Evolutionary conservation across 2,329 filamentous ascomycete genomes (phyloP), one percentile per base, ranked within the genome.

Genomic region (Fusarium euwallaceae): DNA sequence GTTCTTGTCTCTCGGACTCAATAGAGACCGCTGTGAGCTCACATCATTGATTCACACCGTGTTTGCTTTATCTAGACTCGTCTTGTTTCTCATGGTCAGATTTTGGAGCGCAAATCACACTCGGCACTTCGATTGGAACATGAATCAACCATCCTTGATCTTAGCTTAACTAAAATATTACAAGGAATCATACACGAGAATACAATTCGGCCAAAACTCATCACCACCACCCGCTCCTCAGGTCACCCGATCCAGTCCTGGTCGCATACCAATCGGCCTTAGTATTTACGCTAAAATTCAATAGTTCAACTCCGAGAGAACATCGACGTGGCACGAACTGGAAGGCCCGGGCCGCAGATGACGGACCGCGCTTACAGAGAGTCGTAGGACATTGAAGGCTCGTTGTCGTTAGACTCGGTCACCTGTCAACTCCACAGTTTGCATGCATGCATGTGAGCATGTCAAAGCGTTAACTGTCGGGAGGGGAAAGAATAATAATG

Each of bases 261-360:
- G 48, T 17, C 16, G 37, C 62, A 45, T 36, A n/a, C 39, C 22
- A 61, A n/a, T 16, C 4, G 37, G 48, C 20, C 34, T 36, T 64
- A 58, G 51, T 22, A 32, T 36, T 14, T 12, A 20, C 62, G 62
- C 62, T 58, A 64, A 41, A 34, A 24, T 36, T 36, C n/a, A 14
- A 64, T 64, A 24, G 51, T 27, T 43, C 53, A 29, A 29, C 14
- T 12, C 8, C 24, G 16, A 20, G 27, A n/a, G 11, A 32, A 9
- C 29, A 34, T 32, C 10, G 29, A 39, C 34, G 36, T n/a, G 29
- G 36, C 16, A 64, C 34, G 34, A 37, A 41, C 20, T 29, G n/a
- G 36, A 64, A 64, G 61, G 61, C 48, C 36, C 61, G 61, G 48
- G 48, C 61, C 61, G 61, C 41, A 29, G 37, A n/a, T 64, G 51